Evolutionary conservation across 495 filamentous ascomycete genomes (phyloP).

Genomic region (Diplogelasinospora grovesii): DNA sequence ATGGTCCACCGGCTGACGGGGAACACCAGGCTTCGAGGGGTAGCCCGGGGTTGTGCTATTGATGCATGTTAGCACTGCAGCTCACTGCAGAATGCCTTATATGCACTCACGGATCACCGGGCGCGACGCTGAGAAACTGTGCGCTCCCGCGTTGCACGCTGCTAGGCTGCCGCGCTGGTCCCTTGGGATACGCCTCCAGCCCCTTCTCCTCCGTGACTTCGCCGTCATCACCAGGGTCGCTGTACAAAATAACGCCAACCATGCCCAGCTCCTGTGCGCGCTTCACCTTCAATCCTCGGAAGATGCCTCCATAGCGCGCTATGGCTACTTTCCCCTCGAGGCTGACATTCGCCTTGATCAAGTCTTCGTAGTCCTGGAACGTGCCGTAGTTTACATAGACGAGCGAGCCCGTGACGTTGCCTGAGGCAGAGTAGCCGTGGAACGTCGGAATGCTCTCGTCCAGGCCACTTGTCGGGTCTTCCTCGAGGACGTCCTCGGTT

Average conservation of each 20-base stretch:
- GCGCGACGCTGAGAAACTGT: constrained; percentile 65
- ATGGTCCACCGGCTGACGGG: constrained; percentile 61
- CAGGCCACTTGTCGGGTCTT: constrained; percentile 71
- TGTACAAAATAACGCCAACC: constrained; percentile 79
- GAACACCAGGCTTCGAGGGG: constrained; percentile 82
- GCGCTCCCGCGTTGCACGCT: constrained; percentile 90
- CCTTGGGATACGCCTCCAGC: constrained; percentile 71
- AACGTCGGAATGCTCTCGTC: constrained; percentile 80
- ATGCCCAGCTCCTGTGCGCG: constrained; percentile 88
- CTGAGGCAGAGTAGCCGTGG: constrained; percentile 88
- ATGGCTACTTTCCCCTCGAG: constrained; percentile 82
- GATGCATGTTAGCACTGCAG: constrained; percentile 6
- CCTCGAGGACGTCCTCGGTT: constrained; percentile 77
- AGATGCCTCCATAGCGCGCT: constrained; percentile 77
- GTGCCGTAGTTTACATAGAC: constrained; percentile 90
- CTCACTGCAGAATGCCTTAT: not conserved
- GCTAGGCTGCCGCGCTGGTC: constrained; percentile 79
- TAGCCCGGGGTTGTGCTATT: constrained; percentile 79
- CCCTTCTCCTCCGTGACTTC: constrained; percentile 75
- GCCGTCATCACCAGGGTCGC: constrained; percentile 86
- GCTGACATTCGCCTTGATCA: constrained; percentile 66
- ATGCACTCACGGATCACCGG: constrained; percentile 50
- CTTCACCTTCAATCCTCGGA: constrained; percentile 89
- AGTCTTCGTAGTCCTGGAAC: constrained; percentile 76
- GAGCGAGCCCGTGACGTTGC: constrained; percentile 74